Conservation (phyloP, 345 rosid genomes). For the Acer saccharum region DNA sequence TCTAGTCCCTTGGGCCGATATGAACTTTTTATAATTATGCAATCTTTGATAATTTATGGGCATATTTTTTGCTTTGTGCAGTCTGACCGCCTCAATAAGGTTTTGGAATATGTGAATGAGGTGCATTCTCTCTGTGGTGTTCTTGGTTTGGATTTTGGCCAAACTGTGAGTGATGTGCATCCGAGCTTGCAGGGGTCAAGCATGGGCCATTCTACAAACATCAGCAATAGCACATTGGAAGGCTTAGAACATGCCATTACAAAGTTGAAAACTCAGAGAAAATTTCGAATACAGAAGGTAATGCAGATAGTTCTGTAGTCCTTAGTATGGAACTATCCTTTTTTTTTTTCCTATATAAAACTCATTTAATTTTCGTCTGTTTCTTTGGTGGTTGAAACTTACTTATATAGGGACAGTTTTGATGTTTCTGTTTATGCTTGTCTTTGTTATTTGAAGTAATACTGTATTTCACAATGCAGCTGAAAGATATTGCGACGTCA, state of each 20-base stretch:
- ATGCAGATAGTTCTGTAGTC: constrained; percentile 3
- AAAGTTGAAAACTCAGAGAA: constrained; percentile 73
- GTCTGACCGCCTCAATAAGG: constrained; percentile 90
- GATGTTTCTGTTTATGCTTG: constrained; percentile 4
- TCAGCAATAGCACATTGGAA: constrained; percentile 73
- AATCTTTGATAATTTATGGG: background rate
- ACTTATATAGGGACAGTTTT: background rate
- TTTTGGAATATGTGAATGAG: constrained; percentile 73
- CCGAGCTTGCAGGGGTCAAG: constrained; percentile 77
- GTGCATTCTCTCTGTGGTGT: constrained; percentile 85
- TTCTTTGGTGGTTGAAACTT: background rate
- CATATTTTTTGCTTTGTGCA: constrained; percentile 38
- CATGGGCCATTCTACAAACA: constrained; percentile 80
- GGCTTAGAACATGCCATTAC: constrained; percentile 73
- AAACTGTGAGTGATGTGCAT: constrained; percentile 81
- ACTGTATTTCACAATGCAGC: constrained; percentile 45
- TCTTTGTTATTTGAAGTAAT: constrained; percentile 15
- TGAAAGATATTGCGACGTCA: constrained; percentile 59
- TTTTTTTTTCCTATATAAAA: background rate
- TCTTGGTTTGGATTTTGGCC: constrained; percentile 81
- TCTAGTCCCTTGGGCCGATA: background rate
- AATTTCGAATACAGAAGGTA: constrained; percentile 77
- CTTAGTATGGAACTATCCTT: background rate
- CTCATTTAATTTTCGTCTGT: background rate
- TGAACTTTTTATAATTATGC: background rate